Evolutionary conservation across 2,329 filamentous ascomycete species (phyloP), one percentile per base, ranked within the genome.

Genomic region (Colletotrichum sp.): DNA sequence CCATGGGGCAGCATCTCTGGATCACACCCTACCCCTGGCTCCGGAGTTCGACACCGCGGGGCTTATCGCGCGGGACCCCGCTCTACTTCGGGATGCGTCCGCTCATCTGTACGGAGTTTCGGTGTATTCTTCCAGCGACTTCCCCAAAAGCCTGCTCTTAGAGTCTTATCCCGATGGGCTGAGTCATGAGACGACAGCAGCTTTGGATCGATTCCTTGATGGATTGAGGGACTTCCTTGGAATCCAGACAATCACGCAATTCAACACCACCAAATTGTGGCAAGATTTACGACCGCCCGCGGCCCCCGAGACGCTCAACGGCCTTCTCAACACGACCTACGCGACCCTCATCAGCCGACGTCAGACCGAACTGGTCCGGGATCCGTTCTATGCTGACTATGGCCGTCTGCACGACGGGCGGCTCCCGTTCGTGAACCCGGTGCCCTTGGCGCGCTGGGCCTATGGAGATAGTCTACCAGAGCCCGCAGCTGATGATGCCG

Each of bases 11-110:
- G 84, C 88, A 4, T 78, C 77, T 0, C 80, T 88, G 0, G 84
- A 86, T 21, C 76, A 83, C 4, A 85, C 85, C 2, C 81, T 88
- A 72, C 85, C 88, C 0, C 78, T 89, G 1, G 83, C 82, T 0
- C 80, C 84, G 0, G 79, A 71, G 39, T 64, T 71, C 26, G 69
- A 71, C 39, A 71, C 69, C 8, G 28, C 28, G 28, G 69, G 57
- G 9, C 26, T 64, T 26, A 78, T 88, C 13, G 78, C 82, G 6
- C 82, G 87, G 8, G 82, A 85, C 66, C 80, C 83, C 0, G 64
- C 71, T 0, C 72, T 85, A 0, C 84, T 82, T 83, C 82, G n/a
- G 4, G n/a, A 30, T 3, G 62, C 62, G 18, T 34, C 69, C 8
- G 18, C 36, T 10, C 36, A 15, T 0, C 16, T 72, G 15, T 66